Evolutionary conservation across 2,329 filamentous ascomycete genomes (phyloP), one percentile per base, ranked within the genome.

Genomic region (Hypoxylon sp.): DNA sequence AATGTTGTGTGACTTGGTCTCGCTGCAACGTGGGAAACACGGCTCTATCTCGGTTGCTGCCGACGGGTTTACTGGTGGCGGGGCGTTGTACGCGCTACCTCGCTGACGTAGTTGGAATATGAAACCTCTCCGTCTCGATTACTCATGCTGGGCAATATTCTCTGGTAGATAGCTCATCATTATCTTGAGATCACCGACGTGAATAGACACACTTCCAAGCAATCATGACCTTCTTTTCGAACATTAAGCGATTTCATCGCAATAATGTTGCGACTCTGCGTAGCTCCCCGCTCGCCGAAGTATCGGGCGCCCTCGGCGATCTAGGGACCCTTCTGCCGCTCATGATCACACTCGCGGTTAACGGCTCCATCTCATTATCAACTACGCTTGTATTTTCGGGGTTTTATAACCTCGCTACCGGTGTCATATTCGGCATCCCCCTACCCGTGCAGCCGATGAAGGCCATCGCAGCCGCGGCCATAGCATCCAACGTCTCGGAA

Each of bases 401-500:
- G 1, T 75, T 94, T 9, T 95, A 91, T 79, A 98, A 98, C 75
- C 88, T 98, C 60, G 75, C 92, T 11, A 97, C 94, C 0, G 96
- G 95, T 17, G 76, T 90, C 1, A 80, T 90, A 32, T 98, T 98
- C 75, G 95, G 95, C 5, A 91, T 98, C 43, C 95, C 95, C 1
- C 81, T 98, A 2, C 94, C 94, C 0, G 94, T 98, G 0, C 94
- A 98, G 81, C 94, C 94, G n/a, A 90, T 90, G 88, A 90, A 90
- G 82, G 94, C 95, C 38, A 97, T 98, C 67, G 94, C 94, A 5
- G 93, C 94, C 0, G 92, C 97, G 0, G 93, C 94, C n/a, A 93
- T 98, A 63, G 85, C 90, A 5, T 85, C 88, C 10, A 83, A 83
- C 30, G 89, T 93, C 69, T 88, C 87, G 0, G 84, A 90, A 17